phyloP scores from a whole-genome alignment of 202 grass and related monocot genomes.

The Bolboschoenoplectus hybrid region DNA sequence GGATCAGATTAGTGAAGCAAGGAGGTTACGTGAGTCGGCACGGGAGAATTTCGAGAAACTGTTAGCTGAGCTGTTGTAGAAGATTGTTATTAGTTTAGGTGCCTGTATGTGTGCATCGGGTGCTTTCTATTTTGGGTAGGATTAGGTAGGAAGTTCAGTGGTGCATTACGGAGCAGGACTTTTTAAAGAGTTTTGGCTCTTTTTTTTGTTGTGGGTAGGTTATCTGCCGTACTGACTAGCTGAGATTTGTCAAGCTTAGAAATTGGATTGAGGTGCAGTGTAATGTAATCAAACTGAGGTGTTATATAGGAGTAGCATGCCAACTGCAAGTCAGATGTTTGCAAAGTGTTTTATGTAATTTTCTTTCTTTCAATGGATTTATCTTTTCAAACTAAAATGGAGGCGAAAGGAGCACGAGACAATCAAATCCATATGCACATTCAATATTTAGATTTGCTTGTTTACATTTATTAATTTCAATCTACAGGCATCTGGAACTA shows the following conservation, averaged over 20 bases:
- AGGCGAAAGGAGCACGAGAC: no score
- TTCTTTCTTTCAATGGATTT: background rate
- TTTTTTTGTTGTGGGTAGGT: background rate
- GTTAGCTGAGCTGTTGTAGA: conserved; percentile 24
- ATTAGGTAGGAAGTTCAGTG: background rate
- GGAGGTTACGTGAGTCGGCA: background rate
- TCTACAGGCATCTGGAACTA: background rate
- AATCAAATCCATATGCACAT: background rate
- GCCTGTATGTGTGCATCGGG: background rate
- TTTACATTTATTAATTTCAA: background rate
- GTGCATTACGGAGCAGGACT: background rate
- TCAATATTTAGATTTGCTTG: background rate
- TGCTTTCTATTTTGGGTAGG: conserved; percentile 1
- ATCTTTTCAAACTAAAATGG: background rate
- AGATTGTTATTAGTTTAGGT: conserved; percentile 4
- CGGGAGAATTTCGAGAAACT: conserved; percentile 8
- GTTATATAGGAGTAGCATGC: background rate
- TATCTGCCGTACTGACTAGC: background rate
- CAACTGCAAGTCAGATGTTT: background rate
- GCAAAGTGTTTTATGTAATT: background rate
- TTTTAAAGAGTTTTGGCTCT: background rate
- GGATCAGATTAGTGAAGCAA: background rate
- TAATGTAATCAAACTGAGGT: conserved; percentile 31
- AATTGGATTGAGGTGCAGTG: background rate
- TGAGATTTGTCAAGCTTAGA: background rate